A percentile compares a stretch with the other conserved stretches of the same genome.
Conservation (phyloP, 257 asterid species). For the Solanum ossicruentum region DNA sequence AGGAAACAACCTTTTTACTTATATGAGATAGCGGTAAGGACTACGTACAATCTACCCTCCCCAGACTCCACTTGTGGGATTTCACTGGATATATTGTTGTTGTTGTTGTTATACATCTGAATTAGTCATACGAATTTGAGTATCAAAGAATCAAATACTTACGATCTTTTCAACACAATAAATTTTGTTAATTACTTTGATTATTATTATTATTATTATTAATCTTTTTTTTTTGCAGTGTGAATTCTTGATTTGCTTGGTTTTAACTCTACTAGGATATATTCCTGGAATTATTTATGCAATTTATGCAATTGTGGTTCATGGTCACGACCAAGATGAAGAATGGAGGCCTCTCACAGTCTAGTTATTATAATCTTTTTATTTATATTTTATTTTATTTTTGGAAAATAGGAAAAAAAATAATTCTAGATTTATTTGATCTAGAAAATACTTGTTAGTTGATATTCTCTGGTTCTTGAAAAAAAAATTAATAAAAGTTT, state of each 20-base stretch:
- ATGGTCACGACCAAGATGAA: conserved; percentile 10
- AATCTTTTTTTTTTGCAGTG: conserved; percentile 20
- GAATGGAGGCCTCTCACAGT: conserved; percentile 27
- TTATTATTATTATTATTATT: neutral
- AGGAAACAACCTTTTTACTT: too few relatives aligned
- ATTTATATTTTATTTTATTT: neutral
- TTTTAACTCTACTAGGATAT: conserved; percentile 40
- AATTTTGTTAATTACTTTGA: neutral
- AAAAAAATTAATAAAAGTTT: neutral
- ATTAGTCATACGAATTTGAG: neutral
- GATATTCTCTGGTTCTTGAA: neutral
- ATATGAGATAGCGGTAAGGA: too few relatives aligned
- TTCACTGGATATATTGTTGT: too few relatives aligned
- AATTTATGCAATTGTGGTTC: conserved; percentile 42
- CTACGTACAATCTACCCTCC: too few relatives aligned
- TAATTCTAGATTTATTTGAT: neutral
- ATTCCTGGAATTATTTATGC: conserved; percentile 56
- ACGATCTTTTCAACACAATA: neutral
- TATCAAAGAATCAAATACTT: neutral
- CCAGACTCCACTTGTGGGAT: too few relatives aligned
- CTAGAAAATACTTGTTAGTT: neutral
- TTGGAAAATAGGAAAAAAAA: neutral
- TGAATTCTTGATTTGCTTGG: conserved; percentile 32
- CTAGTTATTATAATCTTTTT: neutral
- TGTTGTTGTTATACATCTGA: neutral